A percentile compares a stretch with the other conserved stretches of the same genome.
Conservation (phyloP, 768 basidiomycete species). For the Tylopilus balloui region DNA sequence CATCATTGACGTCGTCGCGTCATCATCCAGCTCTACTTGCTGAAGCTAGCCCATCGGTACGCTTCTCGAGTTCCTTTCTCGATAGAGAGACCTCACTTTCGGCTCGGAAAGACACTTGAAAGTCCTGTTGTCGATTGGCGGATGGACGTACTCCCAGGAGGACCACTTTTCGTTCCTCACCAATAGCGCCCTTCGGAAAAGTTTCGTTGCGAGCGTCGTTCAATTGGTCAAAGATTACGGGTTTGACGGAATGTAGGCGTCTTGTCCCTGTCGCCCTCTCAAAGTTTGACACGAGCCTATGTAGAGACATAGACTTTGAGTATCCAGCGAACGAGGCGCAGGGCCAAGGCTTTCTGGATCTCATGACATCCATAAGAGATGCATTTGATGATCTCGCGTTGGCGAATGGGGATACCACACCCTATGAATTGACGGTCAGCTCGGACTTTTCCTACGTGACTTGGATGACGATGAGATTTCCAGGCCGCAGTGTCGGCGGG, state of each 20-base stretch:
- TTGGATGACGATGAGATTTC: neutral
- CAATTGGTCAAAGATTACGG: slow-evolving; percentile 69
- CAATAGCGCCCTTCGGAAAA: slow-evolving; percentile 43
- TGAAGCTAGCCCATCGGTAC: slow-evolving; percentile 55
- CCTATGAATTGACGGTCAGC: slow-evolving; percentile 53
- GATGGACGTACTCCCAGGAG: slow-evolving; percentile 68
- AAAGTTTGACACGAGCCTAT: neutral
- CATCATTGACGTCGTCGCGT: neutral
- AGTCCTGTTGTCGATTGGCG: slow-evolving; percentile 50
- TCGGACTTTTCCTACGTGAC: neutral
- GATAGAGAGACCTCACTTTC: neutral
- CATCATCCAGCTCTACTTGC: slow-evolving; percentile 41
- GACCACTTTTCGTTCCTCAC: slow-evolving; percentile 68
- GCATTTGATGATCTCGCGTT: slow-evolving; percentile 56
- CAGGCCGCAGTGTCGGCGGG: slow-evolving; percentile 64
- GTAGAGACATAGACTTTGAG: slow-evolving; percentile 74
- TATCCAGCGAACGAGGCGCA: slow-evolving; percentile 57
- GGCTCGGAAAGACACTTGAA: slow-evolving; percentile 40
- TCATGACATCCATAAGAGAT: slow-evolving; percentile 56
- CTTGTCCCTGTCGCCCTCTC: neutral
- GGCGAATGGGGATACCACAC: slow-evolving; percentile 55
- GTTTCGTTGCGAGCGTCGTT: slow-evolving; percentile 59
- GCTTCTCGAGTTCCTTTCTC: neutral
- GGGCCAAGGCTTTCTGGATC: slow-evolving; percentile 62
- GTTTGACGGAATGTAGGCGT: slow-evolving; percentile 67